These are phyloP conservation scores for Cynara cardunculus DNA, from an alignment of 129 eudicot species.

Conservation along the genomic window DNA sequence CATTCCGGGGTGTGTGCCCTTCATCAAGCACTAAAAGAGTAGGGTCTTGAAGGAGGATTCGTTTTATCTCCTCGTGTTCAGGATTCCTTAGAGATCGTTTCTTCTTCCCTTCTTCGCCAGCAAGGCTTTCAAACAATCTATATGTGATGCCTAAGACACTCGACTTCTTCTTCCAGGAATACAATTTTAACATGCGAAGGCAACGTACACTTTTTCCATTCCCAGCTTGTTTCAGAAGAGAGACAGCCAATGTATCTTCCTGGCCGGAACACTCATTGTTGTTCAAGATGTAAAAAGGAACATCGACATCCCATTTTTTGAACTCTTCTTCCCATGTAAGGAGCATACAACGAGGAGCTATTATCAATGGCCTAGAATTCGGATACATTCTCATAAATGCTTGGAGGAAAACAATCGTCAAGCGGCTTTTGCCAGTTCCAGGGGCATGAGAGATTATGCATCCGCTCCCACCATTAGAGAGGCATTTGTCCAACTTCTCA, in stretches of 20 bases:
- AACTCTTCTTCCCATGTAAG: slow-evolving; percentile 58
- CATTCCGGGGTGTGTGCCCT: slow-evolving; percentile 83
- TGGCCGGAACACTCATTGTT: slow-evolving; percentile 25
- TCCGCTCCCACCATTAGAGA: slow-evolving; percentile 41
- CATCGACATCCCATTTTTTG: slow-evolving; percentile 41
- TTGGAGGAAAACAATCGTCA: slow-evolving; percentile 47
- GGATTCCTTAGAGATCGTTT: background rate
- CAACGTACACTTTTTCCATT: background rate
- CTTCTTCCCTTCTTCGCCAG: slow-evolving; percentile 40
- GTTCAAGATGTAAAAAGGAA: slow-evolving; percentile 38
- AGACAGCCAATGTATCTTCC: slow-evolving; percentile 20
- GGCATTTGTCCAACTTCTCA: slow-evolving; percentile 30
- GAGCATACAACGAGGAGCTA: slow-evolving; percentile 56
- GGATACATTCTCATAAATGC: slow-evolving; percentile 58
- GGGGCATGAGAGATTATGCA: slow-evolving; percentile 95
- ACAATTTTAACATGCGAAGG: slow-evolving; percentile 38
- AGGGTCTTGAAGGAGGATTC: slow-evolving; percentile 48
- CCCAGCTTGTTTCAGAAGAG: slow-evolving; percentile 35
- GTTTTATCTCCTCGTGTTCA: slow-evolving; percentile 23
- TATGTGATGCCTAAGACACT: slow-evolving; percentile 77
- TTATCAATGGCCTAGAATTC: slow-evolving; percentile 42
- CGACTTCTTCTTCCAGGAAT: slow-evolving; percentile 44
- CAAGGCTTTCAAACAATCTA: slow-evolving; percentile 44
- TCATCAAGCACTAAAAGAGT: slow-evolving; percentile 74
- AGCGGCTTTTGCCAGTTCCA: slow-evolving; percentile 77